Base-by-base conservation (phyloP, 106 monocot genomes). In the Apostasia ramifera region DNA sequence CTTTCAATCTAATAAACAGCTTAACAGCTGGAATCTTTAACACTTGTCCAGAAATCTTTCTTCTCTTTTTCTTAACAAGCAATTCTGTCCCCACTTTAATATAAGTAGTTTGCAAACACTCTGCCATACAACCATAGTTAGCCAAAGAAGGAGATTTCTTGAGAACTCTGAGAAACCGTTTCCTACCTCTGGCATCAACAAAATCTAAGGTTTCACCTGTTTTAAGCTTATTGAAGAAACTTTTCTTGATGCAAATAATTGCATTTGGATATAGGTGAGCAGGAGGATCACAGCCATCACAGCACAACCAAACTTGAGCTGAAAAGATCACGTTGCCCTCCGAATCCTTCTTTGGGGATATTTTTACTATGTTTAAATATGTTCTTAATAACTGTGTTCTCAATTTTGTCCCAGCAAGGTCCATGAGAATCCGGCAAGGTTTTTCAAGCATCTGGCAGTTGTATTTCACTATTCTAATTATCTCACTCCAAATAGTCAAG, bases 351-450 rank as follows among this genome's bases (percentile, higher is more conserved):
- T 75, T 61, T 3, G 78, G 74, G 46, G 78, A 66, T 67, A 83
- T 41, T 66, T 75, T 83, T 51, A 71, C 62, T 9, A 75, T 50
- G 57, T 63, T 56, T 26, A 61, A 71, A 48, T 70, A 73, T 2
- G 15, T 61, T 46, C 60, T 70, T 66, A 75, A 7, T 52, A 57
- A 59, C 1, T 61, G 71, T 26, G 76, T 79, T 72, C 83, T 76
- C 38, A 83, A 53, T 68, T 79, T 83, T 53, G 83, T 75, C 15
- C 83, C 83, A 43, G 79, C 83, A 26, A 83, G 61, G 72, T 83
- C 83, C 83, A 83, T 83, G 6, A 83, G 71, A 66, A 83, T 73
- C 39, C 76, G 74, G 14, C 83, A 83, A 54, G 83, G 83, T 44
- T 72, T 72, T 72, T 79, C 72, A 9, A 79, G 57, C 75, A 76